Conservation (phyloP, 805 yeast genomes). For the Schwanniomyces yamadae region DNA sequence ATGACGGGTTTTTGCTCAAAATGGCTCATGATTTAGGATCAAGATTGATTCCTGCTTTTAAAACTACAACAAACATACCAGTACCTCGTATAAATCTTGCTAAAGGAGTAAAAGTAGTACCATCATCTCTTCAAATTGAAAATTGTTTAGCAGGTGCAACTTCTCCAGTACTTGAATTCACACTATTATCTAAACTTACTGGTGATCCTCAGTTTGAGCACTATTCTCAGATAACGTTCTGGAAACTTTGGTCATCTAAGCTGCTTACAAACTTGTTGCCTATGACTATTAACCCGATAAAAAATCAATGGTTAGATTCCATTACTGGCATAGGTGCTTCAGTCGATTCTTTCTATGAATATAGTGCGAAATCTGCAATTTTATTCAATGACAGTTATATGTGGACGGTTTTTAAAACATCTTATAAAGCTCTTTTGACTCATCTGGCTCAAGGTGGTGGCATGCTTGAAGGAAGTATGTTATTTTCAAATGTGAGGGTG, state of each 20-base stretch:
- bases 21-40: slow-evolving; percentile 77
- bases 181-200: slow-evolving; percentile 70
- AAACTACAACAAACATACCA: slow-evolving; percentile 65
- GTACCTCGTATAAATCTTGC: slow-evolving; percentile 73
- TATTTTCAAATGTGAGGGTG: slow-evolving; percentile 59
- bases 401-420: slow-evolving; percentile 51
- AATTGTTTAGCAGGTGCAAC: slow-evolving; percentile 90
- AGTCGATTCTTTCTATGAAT: slow-evolving; percentile 86
- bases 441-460: slow-evolving; percentile 38
- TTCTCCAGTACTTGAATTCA: slow-evolving; percentile 77
- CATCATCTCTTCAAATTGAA: slow-evolving; percentile 49
- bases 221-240: slow-evolving; percentile 59
- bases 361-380: slow-evolving; percentile 74
- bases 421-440: slow-evolving; percentile 55
- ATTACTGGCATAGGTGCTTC: slow-evolving; percentile 88
- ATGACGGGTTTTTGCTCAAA: slow-evolving; percentile 69
- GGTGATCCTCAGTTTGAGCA: slow-evolving; percentile 70
- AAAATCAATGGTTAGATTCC: slow-evolving; percentile 54
- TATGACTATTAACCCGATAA: slow-evolving; percentile 66
- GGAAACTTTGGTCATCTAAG: slow-evolving; percentile 68
- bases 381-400: slow-evolving; percentile 63
- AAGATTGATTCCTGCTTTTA: slow-evolving; percentile 67
- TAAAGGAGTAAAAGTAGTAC: slow-evolving; percentile 48
- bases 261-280: slow-evolving; percentile 67
- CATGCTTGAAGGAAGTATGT: slow-evolving; percentile 25